These are phyloP conservation scores for Aspergillus egyptiacus DNA, from an alignment of 495 filamentous ascomycete genomes.

Conservation along the genomic window DNA sequence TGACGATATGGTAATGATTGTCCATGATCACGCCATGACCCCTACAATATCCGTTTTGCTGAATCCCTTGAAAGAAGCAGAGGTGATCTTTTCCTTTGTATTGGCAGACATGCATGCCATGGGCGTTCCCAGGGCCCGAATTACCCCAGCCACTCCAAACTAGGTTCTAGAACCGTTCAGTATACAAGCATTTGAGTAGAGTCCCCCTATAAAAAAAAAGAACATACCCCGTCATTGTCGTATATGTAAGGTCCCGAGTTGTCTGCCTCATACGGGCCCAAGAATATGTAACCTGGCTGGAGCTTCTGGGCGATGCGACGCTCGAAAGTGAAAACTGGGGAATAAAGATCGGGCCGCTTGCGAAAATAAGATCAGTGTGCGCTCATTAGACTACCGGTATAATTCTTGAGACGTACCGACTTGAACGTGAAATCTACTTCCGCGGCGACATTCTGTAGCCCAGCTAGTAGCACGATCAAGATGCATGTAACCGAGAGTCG, in stretches of 20 bases:
- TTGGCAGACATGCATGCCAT: conserved; percentile 42
- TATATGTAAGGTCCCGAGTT: conserved; percentile 43
- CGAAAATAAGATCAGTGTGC: not conserved
- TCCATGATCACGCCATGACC: conserved; percentile 52
- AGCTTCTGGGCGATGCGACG: conserved; percentile 25
- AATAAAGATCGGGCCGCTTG: conserved; percentile 40
- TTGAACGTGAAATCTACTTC: conserved; percentile 17
- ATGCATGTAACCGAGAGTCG: not conserved
- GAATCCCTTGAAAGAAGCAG: conserved; percentile 50
- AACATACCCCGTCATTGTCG: conserved; percentile 39
- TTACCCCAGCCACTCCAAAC: conserved; percentile 44
- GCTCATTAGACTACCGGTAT: not conserved
- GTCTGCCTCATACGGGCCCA: conserved; percentile 37
- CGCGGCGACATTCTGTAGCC: conserved; percentile 3
- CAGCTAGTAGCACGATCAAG: conserved; percentile 6
- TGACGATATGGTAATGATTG: conserved; percentile 43
- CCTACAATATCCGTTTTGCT: conserved; percentile 48
- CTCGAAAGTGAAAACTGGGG: conserved; percentile 31
- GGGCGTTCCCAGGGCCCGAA: conserved; percentile 36
- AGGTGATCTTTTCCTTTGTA: conserved; percentile 45
- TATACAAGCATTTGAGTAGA: not conserved
- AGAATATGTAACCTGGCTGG: conserved; percentile 39
- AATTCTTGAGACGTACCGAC: conserved; percentile 11
- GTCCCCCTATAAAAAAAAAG: not conserved
- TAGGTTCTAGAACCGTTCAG: conserved; percentile 33